Conservation (phyloP, 2,329 filamentous ascomycete genomes). For the Zymoseptoria crescenta region DNA sequence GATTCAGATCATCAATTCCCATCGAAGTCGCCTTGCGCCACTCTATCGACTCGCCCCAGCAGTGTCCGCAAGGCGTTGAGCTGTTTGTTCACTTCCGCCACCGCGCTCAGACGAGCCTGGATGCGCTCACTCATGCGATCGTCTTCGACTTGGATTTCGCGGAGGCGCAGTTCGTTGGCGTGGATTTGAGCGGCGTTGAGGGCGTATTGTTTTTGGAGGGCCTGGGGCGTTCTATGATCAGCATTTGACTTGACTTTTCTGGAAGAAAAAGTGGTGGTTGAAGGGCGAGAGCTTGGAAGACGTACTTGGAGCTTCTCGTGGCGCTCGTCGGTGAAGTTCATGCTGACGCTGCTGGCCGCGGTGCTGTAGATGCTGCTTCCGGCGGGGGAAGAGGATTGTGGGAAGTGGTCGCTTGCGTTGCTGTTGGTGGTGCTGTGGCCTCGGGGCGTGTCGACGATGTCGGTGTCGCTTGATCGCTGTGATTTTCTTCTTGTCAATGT, state of each 20-base stretch:
- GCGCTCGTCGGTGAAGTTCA: constrained; percentile 8
- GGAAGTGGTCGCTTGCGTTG: constrained; percentile 5
- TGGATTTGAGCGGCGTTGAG: constrained; percentile 15
- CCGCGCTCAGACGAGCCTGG: constrained; percentile 8
- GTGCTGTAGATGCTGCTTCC: constrained; percentile 10
- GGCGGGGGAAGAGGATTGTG: constrained; percentile 7
- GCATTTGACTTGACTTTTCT: neutral
- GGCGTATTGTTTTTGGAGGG: constrained; percentile 12
- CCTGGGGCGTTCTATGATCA: constrained; percentile 4
- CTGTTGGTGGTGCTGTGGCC: constrained; percentile 6
- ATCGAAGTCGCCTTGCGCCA: constrained; percentile 9
- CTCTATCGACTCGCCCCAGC: constrained; percentile 11
- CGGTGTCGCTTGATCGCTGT: constrained; percentile 10
- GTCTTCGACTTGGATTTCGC: constrained; percentile 9
- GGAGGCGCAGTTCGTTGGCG: constrained; percentile 15
- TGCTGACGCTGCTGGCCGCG: constrained; percentile 5
- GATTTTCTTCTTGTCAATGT: neutral
- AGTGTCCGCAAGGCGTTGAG: constrained; percentile 8
- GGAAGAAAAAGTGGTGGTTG: neutral
- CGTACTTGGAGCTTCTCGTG: neutral
- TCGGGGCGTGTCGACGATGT: constrained; percentile 2
- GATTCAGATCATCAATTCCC: too few species aligned
- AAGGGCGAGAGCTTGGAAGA: too few species aligned
- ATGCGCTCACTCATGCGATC: constrained; percentile 7
- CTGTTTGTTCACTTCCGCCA: constrained; percentile 13